Evolutionary conservation across 805 yeast genomes (phyloP).

Genomic region (Naumovozyma dairenensis): DNA sequence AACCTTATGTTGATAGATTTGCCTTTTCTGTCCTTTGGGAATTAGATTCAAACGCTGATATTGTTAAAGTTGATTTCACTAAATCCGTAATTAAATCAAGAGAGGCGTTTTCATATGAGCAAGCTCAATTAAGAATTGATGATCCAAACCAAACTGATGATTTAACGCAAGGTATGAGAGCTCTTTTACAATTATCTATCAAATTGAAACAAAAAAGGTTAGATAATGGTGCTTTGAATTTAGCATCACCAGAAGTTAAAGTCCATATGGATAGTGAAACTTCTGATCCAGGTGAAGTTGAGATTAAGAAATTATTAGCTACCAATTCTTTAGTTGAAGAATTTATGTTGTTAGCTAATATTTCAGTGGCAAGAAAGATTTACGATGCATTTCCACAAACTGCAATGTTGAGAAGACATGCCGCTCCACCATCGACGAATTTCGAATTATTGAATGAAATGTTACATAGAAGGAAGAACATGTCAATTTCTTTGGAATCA

Average conservation of each 20-base stretch:
- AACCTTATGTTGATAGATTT: conserved; percentile 90
- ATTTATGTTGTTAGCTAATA: conserved; percentile 95
- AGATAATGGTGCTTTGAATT: conserved; percentile 91
- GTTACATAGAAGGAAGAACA: conserved; percentile 67
- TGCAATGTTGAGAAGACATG: conserved; percentile 96
- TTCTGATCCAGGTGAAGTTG: conserved; percentile 92
- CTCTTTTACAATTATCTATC: conserved; percentile 67
- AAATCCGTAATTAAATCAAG: conserved; percentile 86
- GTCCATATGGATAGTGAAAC: conserved; percentile 96
- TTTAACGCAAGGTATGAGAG: conserved; percentile 81
- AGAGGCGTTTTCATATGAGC: conserved; percentile 90
- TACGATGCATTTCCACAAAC: conserved; percentile 93
- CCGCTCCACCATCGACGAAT: conserved; percentile 91
- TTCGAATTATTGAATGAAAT: conserved; percentile 86
- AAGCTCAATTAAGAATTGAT: conserved; percentile 87
- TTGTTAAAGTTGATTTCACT: conserved; percentile 65
- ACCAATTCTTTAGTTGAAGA: conserved; percentile 97
- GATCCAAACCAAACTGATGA: conserved; percentile 69
- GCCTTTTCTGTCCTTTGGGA: conserved; percentile 97
- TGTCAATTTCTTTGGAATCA: conserved; percentile 69
- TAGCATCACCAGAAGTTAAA: conserved; percentile 97
- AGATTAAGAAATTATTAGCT: conserved; percentile 74
- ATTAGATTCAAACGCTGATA: conserved; percentile 74
- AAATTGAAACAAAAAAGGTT: conserved; percentile 75
- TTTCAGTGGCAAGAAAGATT: conserved; percentile 88